These are phyloP conservation scores for Glonium stellatum DNA, from an alignment of 495 filamentous ascomycete genomes.

Conservation along the genomic window DNA sequence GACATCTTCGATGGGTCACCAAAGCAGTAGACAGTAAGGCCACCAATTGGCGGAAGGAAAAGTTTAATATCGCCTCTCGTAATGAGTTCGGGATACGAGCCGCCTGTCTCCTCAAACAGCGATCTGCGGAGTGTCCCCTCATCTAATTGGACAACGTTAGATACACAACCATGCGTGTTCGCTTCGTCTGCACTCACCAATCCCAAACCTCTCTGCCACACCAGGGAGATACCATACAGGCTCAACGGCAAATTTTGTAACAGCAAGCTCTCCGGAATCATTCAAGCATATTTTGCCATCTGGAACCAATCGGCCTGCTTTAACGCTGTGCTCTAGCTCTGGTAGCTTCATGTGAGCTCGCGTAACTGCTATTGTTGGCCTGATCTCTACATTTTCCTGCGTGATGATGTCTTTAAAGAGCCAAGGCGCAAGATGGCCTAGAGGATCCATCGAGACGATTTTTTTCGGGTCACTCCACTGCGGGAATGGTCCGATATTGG, in stretches of 20 bases:
- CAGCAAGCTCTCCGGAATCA: constrained; percentile 72
- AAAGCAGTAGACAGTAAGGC: constrained; percentile 94
- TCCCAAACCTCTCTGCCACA: constrained; percentile 90
- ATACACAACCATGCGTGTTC: no score
- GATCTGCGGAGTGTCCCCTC: constrained; percentile 79
- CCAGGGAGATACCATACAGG: constrained; percentile 94
- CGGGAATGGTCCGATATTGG: constrained; percentile 76
- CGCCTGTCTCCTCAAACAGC: constrained; percentile 91
- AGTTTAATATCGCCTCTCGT: constrained; percentile 90
- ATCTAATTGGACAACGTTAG: constrained; percentile 42
- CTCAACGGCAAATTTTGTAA: constrained; percentile 95
- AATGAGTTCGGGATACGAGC: constrained; percentile 84
- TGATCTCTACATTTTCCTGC: constrained; percentile 71
- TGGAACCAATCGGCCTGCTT: constrained; percentile 66
- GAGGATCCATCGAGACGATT: constrained; percentile 96
- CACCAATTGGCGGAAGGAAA: constrained; percentile 93
- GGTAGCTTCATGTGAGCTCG: constrained; percentile 95
- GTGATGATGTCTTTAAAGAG: constrained; percentile 62
- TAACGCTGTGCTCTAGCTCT: constrained; percentile 84
- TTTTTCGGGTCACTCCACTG: constrained; percentile 88
- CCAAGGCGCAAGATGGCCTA: constrained; percentile 83
- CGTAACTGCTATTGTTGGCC: constrained; percentile 92
- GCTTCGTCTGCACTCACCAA: constrained; percentile 45
- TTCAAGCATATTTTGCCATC: constrained; percentile 92
- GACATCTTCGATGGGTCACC: constrained; percentile 90